Conservation (phyloP, 2,329 filamentous ascomycete species). For the Fusarium buxicola region DNA sequence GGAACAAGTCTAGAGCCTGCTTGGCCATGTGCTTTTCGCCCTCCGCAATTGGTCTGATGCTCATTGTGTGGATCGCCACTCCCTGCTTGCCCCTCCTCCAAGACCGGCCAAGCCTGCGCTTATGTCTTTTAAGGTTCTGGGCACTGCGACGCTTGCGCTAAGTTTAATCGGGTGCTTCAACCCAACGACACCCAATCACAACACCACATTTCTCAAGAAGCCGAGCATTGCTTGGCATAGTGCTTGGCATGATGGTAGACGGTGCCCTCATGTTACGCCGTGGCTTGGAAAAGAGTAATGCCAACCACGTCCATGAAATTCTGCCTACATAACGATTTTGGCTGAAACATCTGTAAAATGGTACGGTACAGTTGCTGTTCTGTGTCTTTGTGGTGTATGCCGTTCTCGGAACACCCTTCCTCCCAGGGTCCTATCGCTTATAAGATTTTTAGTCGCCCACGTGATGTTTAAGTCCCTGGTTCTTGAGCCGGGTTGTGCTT, state of each 20-base stretch:
- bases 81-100: conserved; percentile 16
- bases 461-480: background rate
- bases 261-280: conserved; percentile 14
- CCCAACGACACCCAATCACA: conserved; percentile 26
- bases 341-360: conserved; percentile 1
- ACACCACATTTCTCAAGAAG: conserved; percentile 2
- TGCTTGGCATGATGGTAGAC: conserved; percentile 20
- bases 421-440: background rate
- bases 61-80: conserved; percentile 7
- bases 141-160: conserved; percentile 33
- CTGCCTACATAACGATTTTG: conserved; percentile 3
- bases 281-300: conserved; percentile 1
- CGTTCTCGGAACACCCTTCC: background rate
- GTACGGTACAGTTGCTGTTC: background rate
- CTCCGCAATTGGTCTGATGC: conserved; percentile 17
- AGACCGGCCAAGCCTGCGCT: conserved; percentile 33
- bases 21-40: conserved; percentile 19
- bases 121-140: conserved; percentile 41
- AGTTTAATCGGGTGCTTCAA: conserved; percentile 40
- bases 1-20: conserved; percentile 31
- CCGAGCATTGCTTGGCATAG: no score
- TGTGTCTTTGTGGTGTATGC: background rate
- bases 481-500: background rate
- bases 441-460: background rate
- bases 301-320: background rate